phyloP scores from a whole-genome alignment of 371 early-diverging fungal genomes.

The Mortierella sp. region DNA sequence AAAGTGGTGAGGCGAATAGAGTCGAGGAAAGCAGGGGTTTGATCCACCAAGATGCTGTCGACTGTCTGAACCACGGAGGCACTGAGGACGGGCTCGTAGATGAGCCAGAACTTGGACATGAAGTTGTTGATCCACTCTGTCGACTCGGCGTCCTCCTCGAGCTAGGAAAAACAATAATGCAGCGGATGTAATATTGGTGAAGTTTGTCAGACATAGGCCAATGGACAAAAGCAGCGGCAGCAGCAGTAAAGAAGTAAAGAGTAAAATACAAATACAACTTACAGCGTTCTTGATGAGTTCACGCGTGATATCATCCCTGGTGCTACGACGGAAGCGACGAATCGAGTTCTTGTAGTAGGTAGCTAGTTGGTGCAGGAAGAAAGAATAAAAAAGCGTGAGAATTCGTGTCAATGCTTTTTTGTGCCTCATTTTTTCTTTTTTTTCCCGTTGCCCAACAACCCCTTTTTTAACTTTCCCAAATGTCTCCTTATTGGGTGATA shows the following conservation, averaged over 20 bases:
- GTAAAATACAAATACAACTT: constrained; percentile 5
- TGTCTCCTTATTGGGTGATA: neutral
- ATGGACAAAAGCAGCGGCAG: neutral
- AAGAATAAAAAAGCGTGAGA: neutral
- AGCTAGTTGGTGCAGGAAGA: constrained; percentile 47
- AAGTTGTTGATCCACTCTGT: constrained; percentile 98
- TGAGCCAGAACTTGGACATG: constrained; percentile 91
- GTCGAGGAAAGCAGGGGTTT: constrained; percentile 91
- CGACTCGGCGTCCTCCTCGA: constrained; percentile 79
- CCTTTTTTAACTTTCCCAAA: neutral
- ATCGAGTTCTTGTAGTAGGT: constrained; percentile 78
- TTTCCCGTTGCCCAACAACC: neutral
- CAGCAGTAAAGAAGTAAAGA: neutral
- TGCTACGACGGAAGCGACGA: constrained; percentile 70
- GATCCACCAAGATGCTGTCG: constrained; percentile 81
- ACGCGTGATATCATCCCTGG: constrained; percentile 79
- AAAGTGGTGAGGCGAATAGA: constrained; percentile 92
- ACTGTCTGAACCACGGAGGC: constrained; percentile 80
- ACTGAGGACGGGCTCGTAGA: constrained; percentile 94
- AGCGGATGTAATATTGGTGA: neutral
- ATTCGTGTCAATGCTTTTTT: neutral
- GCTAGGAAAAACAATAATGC: constrained; percentile 14
- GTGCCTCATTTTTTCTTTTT: neutral
- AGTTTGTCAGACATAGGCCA: neutral
- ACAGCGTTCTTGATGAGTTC: constrained; percentile 63